A percentile compares a stretch with the other conserved stretches of the same genome.
Evolutionary conservation across 352 stramenopile species (phyloP).

Genomic region (Pythium periplocum): DNA sequence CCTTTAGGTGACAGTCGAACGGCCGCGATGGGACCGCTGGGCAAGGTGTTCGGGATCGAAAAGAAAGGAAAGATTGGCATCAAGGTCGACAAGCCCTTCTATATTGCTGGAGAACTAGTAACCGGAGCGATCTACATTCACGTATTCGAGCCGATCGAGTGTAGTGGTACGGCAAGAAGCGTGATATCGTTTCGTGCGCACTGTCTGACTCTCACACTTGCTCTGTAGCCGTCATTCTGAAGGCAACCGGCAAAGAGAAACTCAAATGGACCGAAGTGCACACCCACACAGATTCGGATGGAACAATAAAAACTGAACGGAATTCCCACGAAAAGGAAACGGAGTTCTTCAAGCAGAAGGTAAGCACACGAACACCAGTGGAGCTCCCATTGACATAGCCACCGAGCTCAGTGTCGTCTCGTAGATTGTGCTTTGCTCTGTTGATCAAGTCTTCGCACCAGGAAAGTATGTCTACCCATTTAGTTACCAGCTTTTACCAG

Average conservation of each 20-base stretch:
- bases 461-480: slow-evolving; percentile 33
- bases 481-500: slow-evolving; percentile 27
- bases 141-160: slow-evolving; percentile 51
- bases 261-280: slow-evolving; percentile 39
- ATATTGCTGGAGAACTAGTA: slow-evolving; percentile 56
- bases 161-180: slow-evolving; percentile 32
- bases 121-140: slow-evolving; percentile 47
- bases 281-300: slow-evolving; percentile 27
- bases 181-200: no score
- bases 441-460: slow-evolving; percentile 15
- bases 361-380: background rate
- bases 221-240: slow-evolving; percentile 48
- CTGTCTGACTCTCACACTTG: background rate
- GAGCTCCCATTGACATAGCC: no score
- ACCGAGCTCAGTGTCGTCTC: no score
- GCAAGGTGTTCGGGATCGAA: slow-evolving; percentile 40
- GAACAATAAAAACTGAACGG: slow-evolving; percentile 18
- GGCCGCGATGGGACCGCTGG: slow-evolving; percentile 41
- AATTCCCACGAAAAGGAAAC: slow-evolving; percentile 30
- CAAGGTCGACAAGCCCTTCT: slow-evolving; percentile 44
- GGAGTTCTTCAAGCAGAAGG: slow-evolving; percentile 69
- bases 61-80: slow-evolving; percentile 66
- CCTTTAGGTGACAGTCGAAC: no score
- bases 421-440: slow-evolving; percentile 24
- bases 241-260: slow-evolving; percentile 62